A percentile compares a stretch with the other conserved stretches of the same genome.
These are phyloP conservation scores for Chamaecyparis obtusa DNA, from an alignment of 75 land plant genomes.

Conservation along the genomic window DNA sequence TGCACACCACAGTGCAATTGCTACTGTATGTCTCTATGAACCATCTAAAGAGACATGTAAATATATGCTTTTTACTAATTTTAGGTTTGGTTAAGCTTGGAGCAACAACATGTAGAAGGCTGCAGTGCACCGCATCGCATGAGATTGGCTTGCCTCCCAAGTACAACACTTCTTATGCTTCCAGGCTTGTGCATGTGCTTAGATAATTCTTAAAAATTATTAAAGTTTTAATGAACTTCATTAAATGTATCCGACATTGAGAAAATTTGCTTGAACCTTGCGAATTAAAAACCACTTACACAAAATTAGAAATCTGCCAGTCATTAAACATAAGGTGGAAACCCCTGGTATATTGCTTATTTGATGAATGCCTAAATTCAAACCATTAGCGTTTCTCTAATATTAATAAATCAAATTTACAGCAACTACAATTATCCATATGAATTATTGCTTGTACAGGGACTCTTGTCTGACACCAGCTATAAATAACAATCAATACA, in stretches of 20 bases:
- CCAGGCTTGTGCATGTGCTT: too few species aligned
- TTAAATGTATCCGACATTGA: not conserved
- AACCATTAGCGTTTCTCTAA: not conserved
- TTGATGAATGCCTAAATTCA: not conserved
- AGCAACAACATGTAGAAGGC: too few species aligned
- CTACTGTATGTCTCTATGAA: too few species aligned
- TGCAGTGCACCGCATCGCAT: too few species aligned
- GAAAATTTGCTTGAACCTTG: not conserved
- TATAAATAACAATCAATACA: not conserved
- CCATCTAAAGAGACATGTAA: too few species aligned
- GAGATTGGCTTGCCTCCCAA: too few species aligned
- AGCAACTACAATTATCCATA: not conserved
- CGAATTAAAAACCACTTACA: not conserved
- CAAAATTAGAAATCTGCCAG: not conserved
- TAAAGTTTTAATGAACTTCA: not conserved
- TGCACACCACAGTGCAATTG: too few species aligned
- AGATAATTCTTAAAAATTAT: not conserved
- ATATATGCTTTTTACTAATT: too few species aligned
- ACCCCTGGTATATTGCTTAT: too few species aligned
- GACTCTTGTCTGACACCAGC: not conserved
- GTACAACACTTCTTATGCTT: too few species aligned
- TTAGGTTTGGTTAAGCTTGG: too few species aligned
- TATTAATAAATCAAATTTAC: not conserved
- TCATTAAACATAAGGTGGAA: too few species aligned
- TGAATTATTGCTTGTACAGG: not conserved